A percentile compares a stretch with the other conserved stretches of the same genome.
Evolutionary conservation across 1,284 basidiomycete genomes (phyloP).

Genomic region (Ceratobasidium sp.): DNA sequence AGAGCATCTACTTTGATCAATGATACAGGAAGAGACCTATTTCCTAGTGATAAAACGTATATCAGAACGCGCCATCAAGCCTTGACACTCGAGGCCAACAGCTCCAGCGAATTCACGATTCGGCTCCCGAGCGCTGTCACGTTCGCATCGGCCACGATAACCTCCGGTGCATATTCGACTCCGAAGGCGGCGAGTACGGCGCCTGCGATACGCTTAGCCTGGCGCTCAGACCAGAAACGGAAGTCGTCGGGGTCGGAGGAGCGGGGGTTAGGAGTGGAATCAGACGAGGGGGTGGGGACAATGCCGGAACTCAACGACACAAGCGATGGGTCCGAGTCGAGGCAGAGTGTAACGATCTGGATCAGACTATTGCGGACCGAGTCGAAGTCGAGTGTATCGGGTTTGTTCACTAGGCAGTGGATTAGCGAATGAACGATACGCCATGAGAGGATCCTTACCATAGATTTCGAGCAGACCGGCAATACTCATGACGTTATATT

Average conservation of each 20-base stretch:
- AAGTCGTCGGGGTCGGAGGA: conserved; percentile 89
- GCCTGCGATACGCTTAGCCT: conserved; percentile 87
- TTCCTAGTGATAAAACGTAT: background rate
- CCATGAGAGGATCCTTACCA: conserved; percentile 65
- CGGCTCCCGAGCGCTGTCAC: conserved; percentile 84
- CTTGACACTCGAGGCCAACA: conserved; percentile 15
- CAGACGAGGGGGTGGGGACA: conserved; percentile 53
- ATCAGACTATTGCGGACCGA: conserved; percentile 75
- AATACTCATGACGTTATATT: conserved; percentile 93
- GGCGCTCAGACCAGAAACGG: conserved; percentile 89
- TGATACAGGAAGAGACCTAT: background rate
- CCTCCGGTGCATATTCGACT: conserved; percentile 89
- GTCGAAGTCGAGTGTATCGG: conserved; percentile 70
- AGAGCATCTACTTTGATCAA: background rate
- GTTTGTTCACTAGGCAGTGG: conserved; percentile 72
- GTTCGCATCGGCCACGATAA: conserved; percentile 95
- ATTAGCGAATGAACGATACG: background rate
- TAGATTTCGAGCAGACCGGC: conserved; percentile 90
- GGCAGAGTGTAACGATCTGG: conserved; percentile 85
- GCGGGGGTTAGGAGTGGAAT: conserved; percentile 15
- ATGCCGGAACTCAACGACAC: conserved; percentile 71
- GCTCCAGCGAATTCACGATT: conserved; percentile 60
- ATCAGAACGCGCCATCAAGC: background rate
- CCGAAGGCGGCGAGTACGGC: conserved; percentile 85
- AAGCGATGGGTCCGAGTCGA: conserved; percentile 86